A percentile compares a stretch with the other conserved stretches of the same genome.
Evolutionary conservation across 306 rosid species (phyloP).

Genomic region (Malus orientalis): DNA sequence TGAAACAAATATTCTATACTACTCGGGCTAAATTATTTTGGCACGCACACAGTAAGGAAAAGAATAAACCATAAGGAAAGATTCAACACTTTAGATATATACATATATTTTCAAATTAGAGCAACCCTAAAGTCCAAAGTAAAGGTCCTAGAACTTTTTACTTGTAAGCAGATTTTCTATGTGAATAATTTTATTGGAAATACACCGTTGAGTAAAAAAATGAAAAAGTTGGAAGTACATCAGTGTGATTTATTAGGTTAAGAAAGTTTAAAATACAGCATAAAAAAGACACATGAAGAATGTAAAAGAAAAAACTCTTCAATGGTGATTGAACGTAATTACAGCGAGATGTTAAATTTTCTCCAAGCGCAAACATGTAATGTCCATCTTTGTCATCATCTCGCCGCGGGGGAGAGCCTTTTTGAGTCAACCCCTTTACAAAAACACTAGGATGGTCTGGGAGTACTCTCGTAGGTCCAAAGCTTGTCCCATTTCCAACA

Average conservation of each 20-base stretch:
- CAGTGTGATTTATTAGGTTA: not conserved
- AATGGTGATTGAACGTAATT: constrained; percentile 57
- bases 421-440: constrained; percentile 66
- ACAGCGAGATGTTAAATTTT: constrained; percentile 89
- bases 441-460: constrained; percentile 37
- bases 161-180: not conserved
- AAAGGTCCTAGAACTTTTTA: not conserved
- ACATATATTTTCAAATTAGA: not conserved
- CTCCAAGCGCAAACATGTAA: constrained; percentile 83
- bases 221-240: not conserved
- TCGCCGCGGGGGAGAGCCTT: constrained; percentile 77
- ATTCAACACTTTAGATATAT: not conserved
- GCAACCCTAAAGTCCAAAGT: not conserved
- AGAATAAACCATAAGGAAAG: not conserved
- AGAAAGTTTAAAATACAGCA: not conserved
- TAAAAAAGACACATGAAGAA: not conserved
- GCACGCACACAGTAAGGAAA: not conserved
- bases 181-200: not conserved
- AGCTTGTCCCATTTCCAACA: constrained; percentile 40
- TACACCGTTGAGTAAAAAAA: not conserved
- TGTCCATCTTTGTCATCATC: constrained; percentile 90
- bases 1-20: not conserved
- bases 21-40: not conserved
- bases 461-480: constrained; percentile 31
- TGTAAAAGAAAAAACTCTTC: constrained; percentile 18